These are phyloP conservation scores for Collybia nuda DNA, from an alignment of 768 basidiomycete species.

Conservation along the genomic window DNA sequence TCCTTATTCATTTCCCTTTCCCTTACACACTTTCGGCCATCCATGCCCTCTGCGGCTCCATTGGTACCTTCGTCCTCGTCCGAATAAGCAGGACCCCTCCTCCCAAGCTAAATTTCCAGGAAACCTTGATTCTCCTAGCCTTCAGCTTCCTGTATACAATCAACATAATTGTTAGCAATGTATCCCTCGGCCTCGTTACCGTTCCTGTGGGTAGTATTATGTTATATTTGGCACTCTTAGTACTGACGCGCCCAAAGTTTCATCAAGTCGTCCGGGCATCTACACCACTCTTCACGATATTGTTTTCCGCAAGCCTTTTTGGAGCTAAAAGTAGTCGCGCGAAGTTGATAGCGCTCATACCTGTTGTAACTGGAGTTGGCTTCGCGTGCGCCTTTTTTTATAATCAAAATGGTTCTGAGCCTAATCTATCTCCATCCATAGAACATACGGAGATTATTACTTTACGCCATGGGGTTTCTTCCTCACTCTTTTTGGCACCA, in stretches of 20 bases:
- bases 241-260: constrained; percentile 52
- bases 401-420: neutral
- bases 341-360: constrained; percentile 74
- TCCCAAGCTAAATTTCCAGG: constrained; percentile 39
- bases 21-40: constrained; percentile 94
- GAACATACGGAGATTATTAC: constrained; percentile 95
- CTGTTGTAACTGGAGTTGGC: constrained; percentile 88
- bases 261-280: constrained; percentile 96
- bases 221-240: constrained; percentile 1
- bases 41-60: constrained; percentile 82
- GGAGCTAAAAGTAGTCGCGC: constrained; percentile 54
- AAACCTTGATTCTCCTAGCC: constrained; percentile 65
- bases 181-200: constrained; percentile 85
- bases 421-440: constrained; percentile 24
- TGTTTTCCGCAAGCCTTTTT: constrained; percentile 71
- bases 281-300: constrained; percentile 89
- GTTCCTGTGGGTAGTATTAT: constrained; percentile 64
- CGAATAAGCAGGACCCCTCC: constrained; percentile 23
- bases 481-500: constrained; percentile 86
- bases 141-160: constrained; percentile 92
- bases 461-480: constrained; percentile 83
- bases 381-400: constrained; percentile 65
- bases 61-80: constrained; percentile 74
- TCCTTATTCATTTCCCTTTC: constrained; percentile 91
- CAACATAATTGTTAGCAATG: constrained; percentile 94